Conservation (phyloP, 2,329 filamentous ascomycete genomes). For the Metarhizium humberi region DNA sequence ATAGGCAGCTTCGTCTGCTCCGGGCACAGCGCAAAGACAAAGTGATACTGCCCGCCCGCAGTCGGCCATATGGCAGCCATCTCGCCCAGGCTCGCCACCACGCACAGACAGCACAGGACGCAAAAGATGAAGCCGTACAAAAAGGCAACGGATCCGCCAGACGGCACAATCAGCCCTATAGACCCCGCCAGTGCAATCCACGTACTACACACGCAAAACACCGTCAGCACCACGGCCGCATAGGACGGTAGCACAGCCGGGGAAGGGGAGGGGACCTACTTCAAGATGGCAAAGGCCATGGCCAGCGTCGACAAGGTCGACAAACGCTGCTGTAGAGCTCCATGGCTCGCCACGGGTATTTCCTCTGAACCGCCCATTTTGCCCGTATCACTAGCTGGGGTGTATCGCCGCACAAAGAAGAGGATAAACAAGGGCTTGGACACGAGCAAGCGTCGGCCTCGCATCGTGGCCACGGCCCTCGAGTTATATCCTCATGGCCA, state of each 20-base stretch:
- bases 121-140: conserved; percentile 37
- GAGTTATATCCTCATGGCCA: neutral
- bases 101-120: conserved; percentile 32
- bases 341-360: neutral
- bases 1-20: conserved; percentile 27
- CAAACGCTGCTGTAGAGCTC: conserved; percentile 20
- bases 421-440: no score
- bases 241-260: no score
- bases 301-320: conserved; percentile 23
- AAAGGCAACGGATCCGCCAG: conserved; percentile 30
- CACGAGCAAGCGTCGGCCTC: no score
- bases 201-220: conserved; percentile 10
- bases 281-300: conserved; percentile 35
- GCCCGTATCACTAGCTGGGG: neutral
- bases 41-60: conserved; percentile 36
- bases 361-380: neutral
- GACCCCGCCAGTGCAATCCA: conserved; percentile 31
- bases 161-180: conserved; percentile 31
- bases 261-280: conserved; percentile 14
- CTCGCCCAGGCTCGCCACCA: conserved; percentile 32
- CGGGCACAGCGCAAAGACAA: conserved; percentile 29
- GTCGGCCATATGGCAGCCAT: conserved; percentile 35
- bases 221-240: neutral
- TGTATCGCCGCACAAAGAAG: neutral
- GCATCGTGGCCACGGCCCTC: neutral